Evolutionary conservation across 768 basidiomycete species (phyloP).

Genomic region (Lentinus brumalis): DNA sequence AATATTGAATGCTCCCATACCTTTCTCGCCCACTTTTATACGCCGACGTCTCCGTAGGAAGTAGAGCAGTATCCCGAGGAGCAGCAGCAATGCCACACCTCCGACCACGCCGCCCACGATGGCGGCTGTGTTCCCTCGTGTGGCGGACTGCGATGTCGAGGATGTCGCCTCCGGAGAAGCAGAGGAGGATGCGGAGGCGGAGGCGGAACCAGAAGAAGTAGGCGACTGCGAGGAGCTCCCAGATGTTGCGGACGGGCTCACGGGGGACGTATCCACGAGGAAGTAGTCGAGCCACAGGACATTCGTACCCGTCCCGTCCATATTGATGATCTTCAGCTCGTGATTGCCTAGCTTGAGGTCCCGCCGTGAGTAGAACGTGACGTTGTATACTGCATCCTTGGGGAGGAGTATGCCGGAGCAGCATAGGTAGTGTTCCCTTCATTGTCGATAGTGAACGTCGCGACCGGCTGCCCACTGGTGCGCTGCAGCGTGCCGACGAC

Average conservation of each 20-base stretch:
- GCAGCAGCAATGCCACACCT: neutral
- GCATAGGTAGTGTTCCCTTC: neutral
- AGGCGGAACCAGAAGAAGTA: neutral
- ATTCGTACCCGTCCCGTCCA: neutral
- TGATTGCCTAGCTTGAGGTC: neutral
- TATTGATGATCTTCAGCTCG: neutral
- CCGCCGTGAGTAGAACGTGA: neutral
- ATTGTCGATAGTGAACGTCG: neutral
- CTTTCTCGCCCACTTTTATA: no score
- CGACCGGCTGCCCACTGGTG: neutral
- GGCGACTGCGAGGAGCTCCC: neutral
- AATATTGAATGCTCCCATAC: no score
- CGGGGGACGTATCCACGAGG: neutral
- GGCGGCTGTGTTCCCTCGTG: neutral
- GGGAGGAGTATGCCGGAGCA: neutral
- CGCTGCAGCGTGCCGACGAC: neutral
- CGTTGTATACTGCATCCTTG: neutral
- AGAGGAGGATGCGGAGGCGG: neutral
- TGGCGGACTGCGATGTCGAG: neutral
- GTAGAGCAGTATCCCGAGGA: neutral
- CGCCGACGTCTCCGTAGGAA: neutral
- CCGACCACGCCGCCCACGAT: constrained; percentile 3
- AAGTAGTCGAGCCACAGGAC: neutral
- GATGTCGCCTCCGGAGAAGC: neutral
- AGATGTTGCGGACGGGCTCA: neutral